phyloP scores from a whole-genome alignment of 2,329 filamentous ascomycete genomes.

The Trichoderma arundinaceum region DNA sequence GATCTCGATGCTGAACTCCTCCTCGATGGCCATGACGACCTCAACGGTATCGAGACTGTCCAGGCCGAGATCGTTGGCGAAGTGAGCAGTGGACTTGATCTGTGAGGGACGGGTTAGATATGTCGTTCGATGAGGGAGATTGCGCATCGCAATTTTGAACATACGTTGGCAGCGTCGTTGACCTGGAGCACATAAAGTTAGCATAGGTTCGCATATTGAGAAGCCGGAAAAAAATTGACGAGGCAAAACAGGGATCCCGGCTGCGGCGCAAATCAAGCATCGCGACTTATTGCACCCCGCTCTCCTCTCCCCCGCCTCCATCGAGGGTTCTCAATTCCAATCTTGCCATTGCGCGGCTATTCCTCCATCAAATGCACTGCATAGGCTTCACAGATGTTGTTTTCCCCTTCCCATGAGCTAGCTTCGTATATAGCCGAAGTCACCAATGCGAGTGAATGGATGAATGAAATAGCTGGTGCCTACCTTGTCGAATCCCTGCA shows the following conservation, averaged over 20 bases:
- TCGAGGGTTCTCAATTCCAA: neutral
- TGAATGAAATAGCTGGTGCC: slow-evolving; percentile 31
- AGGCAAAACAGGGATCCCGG: neutral
- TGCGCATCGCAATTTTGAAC: slow-evolving; percentile 38
- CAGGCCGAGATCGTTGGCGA: slow-evolving; percentile 94
- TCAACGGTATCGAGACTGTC: slow-evolving; percentile 98
- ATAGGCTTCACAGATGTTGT: neutral
- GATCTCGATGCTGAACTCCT: slow-evolving; percentile 91
- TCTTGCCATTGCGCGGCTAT: slow-evolving; percentile 10
- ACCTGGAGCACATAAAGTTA: slow-evolving; percentile 57
- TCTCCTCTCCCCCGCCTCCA: slow-evolving; percentile 2
- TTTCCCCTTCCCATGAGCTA: neutral
- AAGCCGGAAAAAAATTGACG: neutral
- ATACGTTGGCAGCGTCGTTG: slow-evolving; percentile 68
- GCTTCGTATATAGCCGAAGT: neutral
- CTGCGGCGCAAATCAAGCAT: slow-evolving; percentile 8
- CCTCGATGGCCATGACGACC: slow-evolving; percentile 99
- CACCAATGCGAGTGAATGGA: slow-evolving; percentile 30
- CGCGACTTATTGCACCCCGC: slow-evolving; percentile 16
- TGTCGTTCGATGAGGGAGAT: slow-evolving; percentile 22
- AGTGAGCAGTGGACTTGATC: slow-evolving; percentile 86
- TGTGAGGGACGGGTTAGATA: slow-evolving; percentile 46
- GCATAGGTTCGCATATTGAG: slow-evolving; percentile 27
- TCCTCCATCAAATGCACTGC: neutral
- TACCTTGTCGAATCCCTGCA: slow-evolving; percentile 95